Conservation (phyloP, 257 asterid species). For the Penstemon davidsonii region DNA sequence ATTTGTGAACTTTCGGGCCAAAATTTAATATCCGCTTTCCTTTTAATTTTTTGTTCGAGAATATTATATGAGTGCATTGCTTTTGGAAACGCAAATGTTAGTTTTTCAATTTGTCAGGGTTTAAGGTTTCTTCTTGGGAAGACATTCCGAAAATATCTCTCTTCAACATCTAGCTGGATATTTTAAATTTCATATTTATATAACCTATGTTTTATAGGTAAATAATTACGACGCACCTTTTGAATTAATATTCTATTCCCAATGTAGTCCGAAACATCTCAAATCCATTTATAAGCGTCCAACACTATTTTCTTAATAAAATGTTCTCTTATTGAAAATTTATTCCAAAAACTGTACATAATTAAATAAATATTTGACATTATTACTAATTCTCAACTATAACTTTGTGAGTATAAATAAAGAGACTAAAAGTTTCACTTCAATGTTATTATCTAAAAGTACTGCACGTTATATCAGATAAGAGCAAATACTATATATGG, state of each 20-base stretch:
- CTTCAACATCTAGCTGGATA: slow-evolving; percentile 1
- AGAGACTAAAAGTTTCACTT: too few species aligned
- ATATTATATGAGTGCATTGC: slow-evolving; percentile 8
- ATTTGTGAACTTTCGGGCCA: neutral
- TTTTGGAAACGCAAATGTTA: neutral
- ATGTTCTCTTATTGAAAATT: too few species aligned
- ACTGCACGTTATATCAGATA: too few species aligned
- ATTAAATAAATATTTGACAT: too few species aligned
- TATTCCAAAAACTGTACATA: too few species aligned
- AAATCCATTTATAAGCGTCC: too few species aligned
- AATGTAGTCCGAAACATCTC: too few species aligned
- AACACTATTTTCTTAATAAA: too few species aligned
- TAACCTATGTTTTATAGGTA: neutral
- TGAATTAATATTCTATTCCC: neutral
- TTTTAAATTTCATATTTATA: slow-evolving; percentile 11
- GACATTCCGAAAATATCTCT: slow-evolving; percentile 31
- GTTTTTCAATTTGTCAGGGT: slow-evolving; percentile 31
- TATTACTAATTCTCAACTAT: too few species aligned
- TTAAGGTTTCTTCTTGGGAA: slow-evolving; percentile 20
- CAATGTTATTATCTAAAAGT: too few species aligned
- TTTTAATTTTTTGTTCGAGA: slow-evolving; percentile 1
- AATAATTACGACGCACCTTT: neutral
- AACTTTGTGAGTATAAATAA: too few species aligned
- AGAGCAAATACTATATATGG: too few species aligned
- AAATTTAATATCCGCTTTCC: neutral